phyloP scores from a whole-genome alignment of 1,284 basidiomycete genomes.

The Naganishia liquefaciens region DNA sequence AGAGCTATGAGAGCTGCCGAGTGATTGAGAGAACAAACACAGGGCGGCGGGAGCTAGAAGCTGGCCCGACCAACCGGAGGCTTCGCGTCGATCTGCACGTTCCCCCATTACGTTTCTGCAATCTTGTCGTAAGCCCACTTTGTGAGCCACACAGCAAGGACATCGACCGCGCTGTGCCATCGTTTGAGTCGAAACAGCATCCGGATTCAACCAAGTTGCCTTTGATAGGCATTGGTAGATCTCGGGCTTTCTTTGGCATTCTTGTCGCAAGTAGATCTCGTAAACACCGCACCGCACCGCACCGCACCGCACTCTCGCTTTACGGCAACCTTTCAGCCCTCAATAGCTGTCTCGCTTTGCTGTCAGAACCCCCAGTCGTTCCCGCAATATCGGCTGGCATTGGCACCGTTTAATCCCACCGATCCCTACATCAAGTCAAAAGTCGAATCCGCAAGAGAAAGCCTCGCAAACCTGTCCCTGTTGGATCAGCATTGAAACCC shows the following conservation, averaged over 20 bases:
- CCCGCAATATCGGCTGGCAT: constrained; percentile 2
- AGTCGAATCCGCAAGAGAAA: neutral
- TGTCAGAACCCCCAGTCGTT: neutral
- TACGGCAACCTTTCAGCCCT: neutral
- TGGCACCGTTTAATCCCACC: neutral
- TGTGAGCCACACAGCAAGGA: too few species aligned
- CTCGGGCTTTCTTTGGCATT: neutral
- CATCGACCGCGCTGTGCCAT: neutral
- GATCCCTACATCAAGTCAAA: neutral
- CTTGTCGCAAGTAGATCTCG: neutral
- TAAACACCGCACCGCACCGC: too few species aligned
- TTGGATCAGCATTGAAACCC: too few species aligned
- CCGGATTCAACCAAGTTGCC: neutral
- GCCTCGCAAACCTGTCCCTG: too few species aligned
- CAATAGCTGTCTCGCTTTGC: neutral
- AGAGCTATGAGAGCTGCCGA: too few species aligned
- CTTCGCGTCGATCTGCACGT: too few species aligned
- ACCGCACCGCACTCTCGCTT: constrained; percentile 24
- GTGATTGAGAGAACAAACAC: too few species aligned
- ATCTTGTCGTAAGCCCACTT: too few species aligned
- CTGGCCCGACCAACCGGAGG: too few species aligned
- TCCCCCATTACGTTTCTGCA: too few species aligned
- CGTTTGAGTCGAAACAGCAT: neutral
- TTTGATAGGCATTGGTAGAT: neutral
- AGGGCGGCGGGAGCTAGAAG: too few species aligned